phyloP scores from a whole-genome alignment of 1,139 yeast species.

The Nadsonia commutata region DNA sequence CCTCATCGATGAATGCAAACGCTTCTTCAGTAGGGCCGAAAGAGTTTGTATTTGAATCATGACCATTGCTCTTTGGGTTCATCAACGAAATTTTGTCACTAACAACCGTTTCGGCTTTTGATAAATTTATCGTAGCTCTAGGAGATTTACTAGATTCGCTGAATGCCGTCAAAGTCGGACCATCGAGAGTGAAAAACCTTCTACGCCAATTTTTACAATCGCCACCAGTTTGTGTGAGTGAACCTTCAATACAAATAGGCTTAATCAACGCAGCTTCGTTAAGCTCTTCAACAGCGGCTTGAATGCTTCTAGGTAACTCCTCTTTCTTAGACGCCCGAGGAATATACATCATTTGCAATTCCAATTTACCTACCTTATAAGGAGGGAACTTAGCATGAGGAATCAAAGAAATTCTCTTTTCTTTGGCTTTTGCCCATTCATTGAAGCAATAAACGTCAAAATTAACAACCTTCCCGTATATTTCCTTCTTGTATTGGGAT shows the following conservation, averaged over 20 bases:
- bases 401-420: slow-evolving; percentile 14
- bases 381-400: slow-evolving; percentile 25
- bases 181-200: slow-evolving; percentile 45
- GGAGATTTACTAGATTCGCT: slow-evolving; percentile 48
- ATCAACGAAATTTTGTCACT: slow-evolving; percentile 15
- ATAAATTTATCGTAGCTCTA: slow-evolving; percentile 54
- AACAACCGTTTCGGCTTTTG: slow-evolving; percentile 37
- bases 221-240: slow-evolving; percentile 62
- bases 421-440: slow-evolving; percentile 53
- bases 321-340: slow-evolving; percentile 37
- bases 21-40: slow-evolving; percentile 19
- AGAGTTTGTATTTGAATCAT: slow-evolving; percentile 15
- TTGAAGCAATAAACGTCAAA: slow-evolving; percentile 53
- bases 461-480: slow-evolving; percentile 38
- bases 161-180: slow-evolving; percentile 49
- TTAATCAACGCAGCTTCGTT: slow-evolving; percentile 12
- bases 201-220: slow-evolving; percentile 54
- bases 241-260: slow-evolving; percentile 33
- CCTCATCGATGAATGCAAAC: slow-evolving; percentile 16
- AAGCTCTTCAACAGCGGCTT: slow-evolving; percentile 30
- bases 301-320: slow-evolving; percentile 38
- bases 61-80: slow-evolving; percentile 15
- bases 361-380: slow-evolving; percentile 47
- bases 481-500: slow-evolving; percentile 39
- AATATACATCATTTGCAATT: slow-evolving; percentile 56